These are phyloP conservation scores for Phyllosticta citriasiana DNA, from an alignment of 2,329 filamentous ascomycete genomes.

Conservation along the genomic window DNA sequence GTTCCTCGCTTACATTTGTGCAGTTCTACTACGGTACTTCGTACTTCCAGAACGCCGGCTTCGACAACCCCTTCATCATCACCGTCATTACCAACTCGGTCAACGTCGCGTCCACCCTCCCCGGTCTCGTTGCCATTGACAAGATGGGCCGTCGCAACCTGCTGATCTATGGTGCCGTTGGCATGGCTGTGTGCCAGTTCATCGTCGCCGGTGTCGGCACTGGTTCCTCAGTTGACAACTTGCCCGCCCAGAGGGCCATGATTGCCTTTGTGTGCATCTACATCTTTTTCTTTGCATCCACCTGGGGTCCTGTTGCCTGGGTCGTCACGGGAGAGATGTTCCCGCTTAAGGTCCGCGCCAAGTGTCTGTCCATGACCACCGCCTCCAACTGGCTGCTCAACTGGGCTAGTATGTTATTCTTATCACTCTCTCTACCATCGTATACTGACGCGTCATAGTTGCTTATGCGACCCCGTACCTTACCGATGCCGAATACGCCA, in stretches of 20 bases:
- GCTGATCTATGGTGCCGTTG: constrained; percentile 62
- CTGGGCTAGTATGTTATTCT: constrained; percentile 32
- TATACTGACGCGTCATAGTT: constrained; percentile 25
- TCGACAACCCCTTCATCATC: constrained; percentile 51
- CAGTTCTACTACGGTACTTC: constrained; percentile 18
- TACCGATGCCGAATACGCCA: too few relatives aligned
- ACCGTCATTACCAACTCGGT: constrained; percentile 67
- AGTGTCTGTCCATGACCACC: constrained; percentile 42
- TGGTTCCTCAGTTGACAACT: constrained; percentile 25
- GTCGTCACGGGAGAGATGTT: constrained; percentile 37
- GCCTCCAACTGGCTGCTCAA: constrained; percentile 47
- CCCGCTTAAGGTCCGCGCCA: constrained; percentile 38
- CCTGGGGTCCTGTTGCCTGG: constrained; percentile 70
- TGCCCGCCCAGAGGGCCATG: constrained; percentile 28
- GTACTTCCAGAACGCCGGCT: constrained; percentile 31
- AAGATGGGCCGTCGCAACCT: constrained; percentile 66
- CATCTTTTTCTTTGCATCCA: constrained; percentile 72
- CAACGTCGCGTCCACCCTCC: constrained; percentile 67
- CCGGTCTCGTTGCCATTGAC: constrained; percentile 65
- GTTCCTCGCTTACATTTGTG: background rate
- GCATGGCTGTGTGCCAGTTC: constrained; percentile 49
- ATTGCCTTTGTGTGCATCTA: constrained; percentile 51
- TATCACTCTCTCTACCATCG: background rate
- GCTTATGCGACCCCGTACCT: constrained; percentile 58
- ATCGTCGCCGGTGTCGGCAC: constrained; percentile 33